phyloP scores from a whole-genome alignment of 2,329 filamentous ascomycete genomes.

The Colletotrichum theobromicola region DNA sequence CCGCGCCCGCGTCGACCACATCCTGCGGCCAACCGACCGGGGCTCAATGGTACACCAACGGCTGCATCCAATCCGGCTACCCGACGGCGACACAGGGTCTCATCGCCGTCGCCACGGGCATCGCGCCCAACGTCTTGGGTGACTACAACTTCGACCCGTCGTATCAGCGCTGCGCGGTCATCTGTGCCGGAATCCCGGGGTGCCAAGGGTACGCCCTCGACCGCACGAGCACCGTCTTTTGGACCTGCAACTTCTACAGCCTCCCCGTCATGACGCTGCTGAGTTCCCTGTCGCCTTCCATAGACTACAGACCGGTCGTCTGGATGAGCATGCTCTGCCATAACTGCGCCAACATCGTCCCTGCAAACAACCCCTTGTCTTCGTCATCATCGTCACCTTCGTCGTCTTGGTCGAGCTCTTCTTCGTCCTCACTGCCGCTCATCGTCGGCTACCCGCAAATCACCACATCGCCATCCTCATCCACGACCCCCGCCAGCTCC shows the following conservation, averaged over 20 bases:
- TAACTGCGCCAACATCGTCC: neutral
- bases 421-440: neutral
- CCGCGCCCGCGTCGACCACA: neutral
- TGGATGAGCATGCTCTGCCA: slow-evolving; percentile 8
- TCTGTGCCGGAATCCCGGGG: neutral
- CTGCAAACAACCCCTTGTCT: neutral
- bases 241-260: slow-evolving; percentile 3
- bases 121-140: neutral
- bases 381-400: neutral
- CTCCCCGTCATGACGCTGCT: neutral
- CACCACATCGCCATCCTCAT: neutral
- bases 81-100: neutral
- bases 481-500: neutral
- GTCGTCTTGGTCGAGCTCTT: neutral
- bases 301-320: neutral
- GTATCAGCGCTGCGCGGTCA: slow-evolving; percentile 1
- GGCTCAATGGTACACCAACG: slow-evolving; percentile 2
- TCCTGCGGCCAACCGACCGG: neutral
- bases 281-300: neutral
- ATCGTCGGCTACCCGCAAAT: neutral
- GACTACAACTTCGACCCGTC: slow-evolving; percentile 5
- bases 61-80: slow-evolving; percentile 1
- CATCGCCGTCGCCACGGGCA: slow-evolving; percentile 1
- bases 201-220: slow-evolving; percentile 11
- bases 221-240: neutral